Evolutionary conservation across 2,329 filamentous ascomycete genomes (phyloP).

Genomic region (Cercospora sp.): DNA sequence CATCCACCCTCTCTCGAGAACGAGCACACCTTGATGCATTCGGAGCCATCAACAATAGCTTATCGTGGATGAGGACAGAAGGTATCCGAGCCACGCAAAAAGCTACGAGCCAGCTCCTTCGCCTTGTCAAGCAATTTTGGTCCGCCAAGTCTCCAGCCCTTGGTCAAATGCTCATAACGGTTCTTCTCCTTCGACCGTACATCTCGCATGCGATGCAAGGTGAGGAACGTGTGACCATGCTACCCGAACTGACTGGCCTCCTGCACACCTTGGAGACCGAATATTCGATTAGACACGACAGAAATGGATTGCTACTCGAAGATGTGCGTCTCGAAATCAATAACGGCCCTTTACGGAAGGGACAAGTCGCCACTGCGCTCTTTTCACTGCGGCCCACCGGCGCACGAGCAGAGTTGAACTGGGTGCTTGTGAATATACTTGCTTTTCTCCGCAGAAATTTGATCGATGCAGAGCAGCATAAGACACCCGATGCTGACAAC

Average conservation of each 20-base stretch:
- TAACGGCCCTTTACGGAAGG: background rate
- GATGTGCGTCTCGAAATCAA: slow-evolving; percentile 59
- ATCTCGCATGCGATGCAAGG: slow-evolving; percentile 39
- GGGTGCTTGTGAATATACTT: slow-evolving; percentile 45
- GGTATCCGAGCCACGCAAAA: slow-evolving; percentile 63
- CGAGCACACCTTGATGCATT: slow-evolving; percentile 68
- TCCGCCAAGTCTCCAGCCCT: slow-evolving; percentile 41
- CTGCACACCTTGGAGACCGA: slow-evolving; percentile 72
- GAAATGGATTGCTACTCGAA: slow-evolving; percentile 67
- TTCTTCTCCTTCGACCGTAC: slow-evolving; percentile 61
- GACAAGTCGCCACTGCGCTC: slow-evolving; percentile 17
- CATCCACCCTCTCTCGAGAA: slow-evolving; percentile 22
- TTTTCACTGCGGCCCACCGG: slow-evolving; percentile 37
- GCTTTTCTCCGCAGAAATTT: slow-evolving; percentile 38
- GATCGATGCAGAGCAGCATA: background rate
- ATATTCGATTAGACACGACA: slow-evolving; percentile 70
- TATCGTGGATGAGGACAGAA: slow-evolving; percentile 68
- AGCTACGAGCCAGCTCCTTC: slow-evolving; percentile 63
- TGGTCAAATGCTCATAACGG: slow-evolving; percentile 66
- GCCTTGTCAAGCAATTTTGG: slow-evolving; percentile 77
- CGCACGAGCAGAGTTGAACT: slow-evolving; percentile 27
- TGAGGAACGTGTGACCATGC: slow-evolving; percentile 24
- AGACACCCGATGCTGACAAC: slow-evolving; percentile 11
- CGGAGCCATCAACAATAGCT: slow-evolving; percentile 69
- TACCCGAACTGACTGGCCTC: slow-evolving; percentile 61